Evolutionary conservation across 306 rosid genomes (phyloP).

Genomic region (Sphenostylis stenocarpa): DNA sequence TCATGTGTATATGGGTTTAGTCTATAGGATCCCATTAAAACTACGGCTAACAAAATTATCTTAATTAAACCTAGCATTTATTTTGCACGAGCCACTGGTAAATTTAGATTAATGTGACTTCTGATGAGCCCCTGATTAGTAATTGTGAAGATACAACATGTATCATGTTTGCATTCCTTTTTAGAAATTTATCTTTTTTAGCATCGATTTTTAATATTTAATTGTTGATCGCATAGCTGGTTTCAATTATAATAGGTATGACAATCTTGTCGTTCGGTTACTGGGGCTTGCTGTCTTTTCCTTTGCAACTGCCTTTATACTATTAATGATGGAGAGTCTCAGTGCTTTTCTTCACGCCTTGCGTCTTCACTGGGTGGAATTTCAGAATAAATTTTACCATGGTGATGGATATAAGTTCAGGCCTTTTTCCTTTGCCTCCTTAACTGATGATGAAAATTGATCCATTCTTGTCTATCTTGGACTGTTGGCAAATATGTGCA

Average conservation of each 20-base stretch:
- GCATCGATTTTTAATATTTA: background rate
- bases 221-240: constrained; percentile 1
- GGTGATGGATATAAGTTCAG: constrained; percentile 90
- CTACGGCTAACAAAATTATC: background rate
- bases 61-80: background rate
- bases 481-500: constrained; percentile 27
- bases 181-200: background rate
- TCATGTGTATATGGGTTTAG: background rate
- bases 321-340: constrained; percentile 92
- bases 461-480: constrained; percentile 17
- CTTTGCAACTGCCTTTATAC: constrained; percentile 94
- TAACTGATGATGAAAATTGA: constrained; percentile 73
- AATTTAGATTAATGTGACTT: background rate
- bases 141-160: background rate
- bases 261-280: constrained; percentile 69
- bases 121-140: background rate
- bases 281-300: constrained; percentile 79
- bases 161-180: background rate
- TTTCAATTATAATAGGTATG: constrained; percentile 57
- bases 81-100: background rate
- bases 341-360: constrained; percentile 93
- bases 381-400: constrained; percentile 80
- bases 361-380: constrained; percentile 97
- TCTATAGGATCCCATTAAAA: background rate
- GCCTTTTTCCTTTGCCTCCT: constrained; percentile 72